phyloP scores from a whole-genome alignment of 768 basidiomycete species.

The Tulasnella sp. region DNA sequence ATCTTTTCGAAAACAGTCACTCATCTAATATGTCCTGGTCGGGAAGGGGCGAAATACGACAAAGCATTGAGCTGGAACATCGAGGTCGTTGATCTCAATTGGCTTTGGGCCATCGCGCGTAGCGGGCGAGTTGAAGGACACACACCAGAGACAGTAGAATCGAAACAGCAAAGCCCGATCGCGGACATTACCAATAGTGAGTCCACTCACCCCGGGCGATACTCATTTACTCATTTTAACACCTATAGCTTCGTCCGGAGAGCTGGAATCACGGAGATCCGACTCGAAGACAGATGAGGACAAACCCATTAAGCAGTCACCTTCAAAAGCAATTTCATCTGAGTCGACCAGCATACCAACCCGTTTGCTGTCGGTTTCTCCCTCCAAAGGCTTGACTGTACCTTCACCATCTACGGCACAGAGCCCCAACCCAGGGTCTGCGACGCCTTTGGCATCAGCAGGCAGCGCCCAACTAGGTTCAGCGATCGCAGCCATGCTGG shows the following conservation, averaged over 20 bases:
- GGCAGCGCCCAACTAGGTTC: constrained; percentile 36
- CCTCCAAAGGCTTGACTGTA: not conserved
- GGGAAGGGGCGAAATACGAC: constrained; percentile 65
- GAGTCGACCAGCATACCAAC: not conserved
- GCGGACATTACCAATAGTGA: constrained; percentile 49
- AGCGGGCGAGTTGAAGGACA: constrained; percentile 40
- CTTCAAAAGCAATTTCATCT: not conserved
- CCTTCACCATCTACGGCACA: not conserved
- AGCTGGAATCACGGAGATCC: not conserved
- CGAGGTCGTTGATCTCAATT: constrained; percentile 64
- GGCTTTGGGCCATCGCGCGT: constrained; percentile 59
- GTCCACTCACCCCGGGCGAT: not conserved
- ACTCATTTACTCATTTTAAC: constrained; percentile 31
- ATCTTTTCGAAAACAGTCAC: constrained; percentile 67
- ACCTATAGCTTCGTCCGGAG: constrained; percentile 20
- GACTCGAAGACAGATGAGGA: not conserved
- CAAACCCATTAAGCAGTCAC: not conserved
- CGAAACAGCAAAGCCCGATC: constrained; percentile 32
- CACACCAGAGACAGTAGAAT: not conserved
- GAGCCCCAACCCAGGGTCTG: constrained; percentile 29
- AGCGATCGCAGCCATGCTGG: constrained; percentile 62
- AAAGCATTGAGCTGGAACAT: constrained; percentile 77
- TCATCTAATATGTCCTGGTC: constrained; percentile 74
- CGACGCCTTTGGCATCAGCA: constrained; percentile 48
- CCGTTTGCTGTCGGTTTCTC: not conserved